Conservation (phyloP, 768 basidiomycete species). For the Termitomyces sp. region DNA sequence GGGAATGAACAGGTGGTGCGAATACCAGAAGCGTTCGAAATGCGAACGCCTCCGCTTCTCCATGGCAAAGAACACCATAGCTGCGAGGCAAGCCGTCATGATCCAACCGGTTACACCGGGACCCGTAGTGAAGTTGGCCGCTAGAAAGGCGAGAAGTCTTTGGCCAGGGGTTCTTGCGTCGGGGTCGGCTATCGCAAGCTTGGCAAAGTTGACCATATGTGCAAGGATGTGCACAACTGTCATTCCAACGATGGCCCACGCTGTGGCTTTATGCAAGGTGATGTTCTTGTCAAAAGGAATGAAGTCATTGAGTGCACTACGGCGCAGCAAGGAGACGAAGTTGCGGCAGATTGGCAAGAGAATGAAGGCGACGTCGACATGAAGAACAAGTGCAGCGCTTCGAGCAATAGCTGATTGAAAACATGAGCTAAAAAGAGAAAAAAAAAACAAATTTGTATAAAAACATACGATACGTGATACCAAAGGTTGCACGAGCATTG, state of each 20-base stretch:
- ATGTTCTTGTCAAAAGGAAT: conserved; percentile 95
- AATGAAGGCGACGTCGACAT: conserved; percentile 90
- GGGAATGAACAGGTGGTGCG: conserved; percentile 82
- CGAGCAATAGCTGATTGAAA: conserved; percentile 67
- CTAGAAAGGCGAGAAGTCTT: conserved; percentile 64
- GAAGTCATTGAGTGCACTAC: conserved; percentile 77
- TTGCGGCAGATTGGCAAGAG: conserved; percentile 93
- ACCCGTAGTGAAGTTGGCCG: conserved; percentile 75
- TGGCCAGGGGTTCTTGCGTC: conserved; percentile 47
- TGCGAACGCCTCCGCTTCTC: conserved; percentile 73
- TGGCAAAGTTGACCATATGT: conserved; percentile 82
- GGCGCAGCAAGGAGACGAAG: conserved; percentile 85
- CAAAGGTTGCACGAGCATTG: conserved; percentile 64
- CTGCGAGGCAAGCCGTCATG: conserved; percentile 65
- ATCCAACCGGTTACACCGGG: conserved; percentile 86
- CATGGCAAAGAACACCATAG: conserved; percentile 83
- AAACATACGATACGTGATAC: conserved; percentile 66
- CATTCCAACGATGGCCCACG: conserved; percentile 83
- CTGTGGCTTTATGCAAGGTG: conserved; percentile 85
- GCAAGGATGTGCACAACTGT: conserved; percentile 72
- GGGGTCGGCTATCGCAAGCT: conserved; percentile 52
- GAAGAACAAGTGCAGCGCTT: conserved; percentile 82
- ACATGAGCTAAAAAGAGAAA: conserved; percentile 26
- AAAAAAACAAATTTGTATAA: conserved; percentile 23
- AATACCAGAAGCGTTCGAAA: conserved; percentile 90